These are phyloP conservation scores for Boechera stricta DNA, from an alignment of 345 rosid species.

Conservation along the genomic window DNA sequence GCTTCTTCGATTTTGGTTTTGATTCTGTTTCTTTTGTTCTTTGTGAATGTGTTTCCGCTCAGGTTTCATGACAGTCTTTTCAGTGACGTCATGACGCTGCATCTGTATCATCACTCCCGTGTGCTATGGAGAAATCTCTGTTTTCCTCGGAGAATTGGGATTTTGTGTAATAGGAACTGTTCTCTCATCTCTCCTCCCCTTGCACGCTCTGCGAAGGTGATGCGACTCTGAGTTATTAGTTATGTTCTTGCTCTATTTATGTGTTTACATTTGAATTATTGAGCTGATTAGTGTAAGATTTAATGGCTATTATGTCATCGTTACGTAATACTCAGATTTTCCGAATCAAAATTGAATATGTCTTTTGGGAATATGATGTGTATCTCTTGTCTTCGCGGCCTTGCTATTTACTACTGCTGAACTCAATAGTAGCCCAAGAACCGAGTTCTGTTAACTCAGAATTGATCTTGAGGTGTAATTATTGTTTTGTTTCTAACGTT, in stretches of 20 bases:
- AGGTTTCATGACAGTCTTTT: constrained; percentile 25
- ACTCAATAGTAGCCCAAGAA: background rate
- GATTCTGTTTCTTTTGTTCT: background rate
- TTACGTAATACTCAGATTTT: background rate
- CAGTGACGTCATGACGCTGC: constrained; percentile 39
- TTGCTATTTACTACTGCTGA: too few relatives aligned
- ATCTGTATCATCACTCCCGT: constrained; percentile 39
- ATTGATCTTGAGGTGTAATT: background rate
- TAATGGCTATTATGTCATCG: background rate
- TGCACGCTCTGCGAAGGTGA: constrained; percentile 39
- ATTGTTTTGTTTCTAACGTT: background rate
- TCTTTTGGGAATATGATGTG: too few relatives aligned
- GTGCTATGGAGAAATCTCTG: constrained; percentile 37
- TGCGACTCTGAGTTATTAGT: background rate
- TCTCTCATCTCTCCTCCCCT: constrained; percentile 32
- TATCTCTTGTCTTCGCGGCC: too few relatives aligned
- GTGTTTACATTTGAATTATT: background rate
- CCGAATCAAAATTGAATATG: background rate
- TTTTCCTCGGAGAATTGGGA: constrained; percentile 12
- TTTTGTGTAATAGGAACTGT: constrained; percentile 22
- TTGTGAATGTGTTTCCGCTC: constrained; percentile 8
- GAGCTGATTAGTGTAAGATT: background rate
- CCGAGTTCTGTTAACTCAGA: background rate
- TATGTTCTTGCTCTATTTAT: background rate
- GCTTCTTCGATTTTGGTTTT: background rate